Conservation (phyloP, 768 basidiomycete species). For the Kwoniella pini region DNA sequence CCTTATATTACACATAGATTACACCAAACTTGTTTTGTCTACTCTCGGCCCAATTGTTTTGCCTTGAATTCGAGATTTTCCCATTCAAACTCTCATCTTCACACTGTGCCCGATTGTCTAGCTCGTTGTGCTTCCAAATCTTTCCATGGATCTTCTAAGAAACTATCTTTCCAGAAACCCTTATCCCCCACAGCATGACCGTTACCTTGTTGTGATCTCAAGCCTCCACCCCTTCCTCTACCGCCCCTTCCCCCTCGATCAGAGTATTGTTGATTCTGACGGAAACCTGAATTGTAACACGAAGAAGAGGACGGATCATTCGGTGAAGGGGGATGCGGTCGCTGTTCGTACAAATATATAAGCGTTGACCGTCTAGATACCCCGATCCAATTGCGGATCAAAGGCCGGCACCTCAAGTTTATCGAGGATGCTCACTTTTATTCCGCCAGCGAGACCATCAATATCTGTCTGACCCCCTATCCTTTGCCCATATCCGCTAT, state of each 20-base stretch:
- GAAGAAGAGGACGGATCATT: slow-evolving; percentile 1
- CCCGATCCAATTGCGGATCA: no score
- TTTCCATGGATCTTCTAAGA: slow-evolving; percentile 43
- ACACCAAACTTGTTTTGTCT: no score
- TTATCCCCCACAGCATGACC: slow-evolving; percentile 1
- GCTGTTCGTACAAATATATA: slow-evolving; percentile 1
- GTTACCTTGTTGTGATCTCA: background rate
- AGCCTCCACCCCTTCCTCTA: slow-evolving; percentile 19
- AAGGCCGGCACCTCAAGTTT: no score
- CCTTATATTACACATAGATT: no score
- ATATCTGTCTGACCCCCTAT: no score
- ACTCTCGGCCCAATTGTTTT: no score
- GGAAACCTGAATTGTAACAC: background rate
- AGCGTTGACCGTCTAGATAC: no score
- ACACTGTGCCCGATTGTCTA: background rate
- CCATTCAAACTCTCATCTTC: background rate
- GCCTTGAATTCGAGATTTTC: no score
- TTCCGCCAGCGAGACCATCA: no score
- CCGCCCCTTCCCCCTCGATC: slow-evolving; percentile 2
- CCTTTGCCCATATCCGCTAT: background rate
- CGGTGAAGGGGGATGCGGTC: slow-evolving; percentile 15
- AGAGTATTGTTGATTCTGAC: slow-evolving; percentile 8
- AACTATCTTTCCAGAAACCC: slow-evolving; percentile 39
- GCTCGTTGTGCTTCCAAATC: slow-evolving; percentile 12
- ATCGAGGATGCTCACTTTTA: background rate